A percentile compares a stretch with the other conserved stretches of the same genome.
Evolutionary conservation across 2,329 filamentous ascomycete genomes (phyloP).

Genomic region (Fusarium virguliforme): DNA sequence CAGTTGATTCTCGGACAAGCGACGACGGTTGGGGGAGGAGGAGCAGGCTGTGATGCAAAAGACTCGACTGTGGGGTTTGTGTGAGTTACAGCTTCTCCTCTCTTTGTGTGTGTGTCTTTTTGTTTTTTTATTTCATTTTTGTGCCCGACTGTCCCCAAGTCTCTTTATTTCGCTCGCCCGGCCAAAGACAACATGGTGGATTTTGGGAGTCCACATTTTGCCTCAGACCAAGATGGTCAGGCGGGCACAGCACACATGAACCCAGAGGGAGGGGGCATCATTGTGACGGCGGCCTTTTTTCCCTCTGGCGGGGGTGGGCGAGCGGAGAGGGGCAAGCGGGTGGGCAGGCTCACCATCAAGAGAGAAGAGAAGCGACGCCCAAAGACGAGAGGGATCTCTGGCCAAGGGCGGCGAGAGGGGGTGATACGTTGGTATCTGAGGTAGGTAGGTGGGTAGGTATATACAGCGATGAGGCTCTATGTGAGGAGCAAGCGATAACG

Average conservation of each 20-base stretch:
- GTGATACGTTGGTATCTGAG: not conserved
- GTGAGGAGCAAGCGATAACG: slow-evolving; percentile 4
- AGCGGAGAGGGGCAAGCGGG: slow-evolving; percentile 32
- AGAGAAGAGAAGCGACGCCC: slow-evolving; percentile 27
- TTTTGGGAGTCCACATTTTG: not conserved
- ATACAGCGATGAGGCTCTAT: slow-evolving; percentile 24
- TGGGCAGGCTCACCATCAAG: slow-evolving; percentile 45
- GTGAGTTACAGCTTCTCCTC: slow-evolving; percentile 37
- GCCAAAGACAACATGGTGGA: not conserved
- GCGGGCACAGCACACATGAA: slow-evolving; percentile 35
- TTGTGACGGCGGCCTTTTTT: slow-evolving; percentile 27
- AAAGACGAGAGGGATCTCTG: slow-evolving; percentile 23
- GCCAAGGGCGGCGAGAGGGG: slow-evolving; percentile 11
- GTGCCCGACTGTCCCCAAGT: slow-evolving; percentile 17
- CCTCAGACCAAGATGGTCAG: slow-evolving; percentile 37
- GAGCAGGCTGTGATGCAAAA: slow-evolving; percentile 31
- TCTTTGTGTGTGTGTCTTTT: slow-evolving; percentile 1
- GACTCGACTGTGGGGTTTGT: slow-evolving; percentile 42
- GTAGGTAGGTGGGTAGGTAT: slow-evolving; percentile 2
- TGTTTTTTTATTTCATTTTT: not conserved
- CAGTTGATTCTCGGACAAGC: slow-evolving; percentile 8
- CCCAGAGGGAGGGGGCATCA: slow-evolving; percentile 36
- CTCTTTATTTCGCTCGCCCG: slow-evolving; percentile 13
- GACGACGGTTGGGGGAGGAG: slow-evolving; percentile 23
- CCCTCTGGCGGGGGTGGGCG: slow-evolving; percentile 25